Percentiles rank a stretch among this genome's conserved stretches.
These are phyloP conservation scores for Cladosporium sp. DNA, from an alignment of 2,329 filamentous ascomycete genomes.

Conservation along the genomic window DNA sequence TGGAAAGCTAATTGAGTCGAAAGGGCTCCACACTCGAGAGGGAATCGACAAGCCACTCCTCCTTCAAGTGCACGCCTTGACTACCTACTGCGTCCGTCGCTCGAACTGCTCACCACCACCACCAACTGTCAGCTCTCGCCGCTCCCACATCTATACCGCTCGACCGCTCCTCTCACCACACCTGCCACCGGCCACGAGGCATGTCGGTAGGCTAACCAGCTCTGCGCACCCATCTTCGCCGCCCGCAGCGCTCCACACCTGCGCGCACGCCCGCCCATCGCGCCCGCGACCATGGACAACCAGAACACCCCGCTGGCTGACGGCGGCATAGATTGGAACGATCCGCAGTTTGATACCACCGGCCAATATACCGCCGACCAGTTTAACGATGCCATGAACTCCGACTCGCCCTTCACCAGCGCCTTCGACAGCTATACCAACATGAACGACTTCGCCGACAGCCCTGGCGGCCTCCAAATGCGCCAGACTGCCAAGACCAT, in stretches of 20 bases:
- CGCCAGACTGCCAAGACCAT: constrained; percentile 28
- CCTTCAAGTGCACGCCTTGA: neutral
- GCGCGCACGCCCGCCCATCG: constrained; percentile 49
- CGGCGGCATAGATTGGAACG: constrained; percentile 24
- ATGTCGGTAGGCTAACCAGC: constrained; percentile 7
- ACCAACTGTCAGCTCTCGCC: neutral
- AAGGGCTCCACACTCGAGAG: constrained; percentile 3
- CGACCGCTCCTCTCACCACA: neutral
- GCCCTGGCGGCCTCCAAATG: constrained; percentile 20
- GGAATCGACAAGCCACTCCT: constrained; percentile 11
- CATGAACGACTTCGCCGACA: constrained; percentile 21
- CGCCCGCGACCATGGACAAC: constrained; percentile 41
- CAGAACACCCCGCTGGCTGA: constrained; percentile 13
- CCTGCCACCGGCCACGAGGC: constrained; percentile 2
- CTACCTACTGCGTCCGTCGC: neutral
- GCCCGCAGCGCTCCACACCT: constrained; percentile 25
- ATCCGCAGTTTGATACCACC: constrained; percentile 22
- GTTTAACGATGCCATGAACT: constrained; percentile 21
- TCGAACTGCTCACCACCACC: neutral
- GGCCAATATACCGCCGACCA: constrained; percentile 16
- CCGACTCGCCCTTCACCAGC: constrained; percentile 20
- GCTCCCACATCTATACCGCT: neutral
- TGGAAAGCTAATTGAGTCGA: constrained; percentile 10
- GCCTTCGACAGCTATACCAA: constrained; percentile 20
- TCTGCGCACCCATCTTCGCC: constrained; percentile 5